Base-by-base conservation (phyloP, 2,329 filamentous ascomycete genomes). In the Beauveria scarabaeidicola region DNA sequence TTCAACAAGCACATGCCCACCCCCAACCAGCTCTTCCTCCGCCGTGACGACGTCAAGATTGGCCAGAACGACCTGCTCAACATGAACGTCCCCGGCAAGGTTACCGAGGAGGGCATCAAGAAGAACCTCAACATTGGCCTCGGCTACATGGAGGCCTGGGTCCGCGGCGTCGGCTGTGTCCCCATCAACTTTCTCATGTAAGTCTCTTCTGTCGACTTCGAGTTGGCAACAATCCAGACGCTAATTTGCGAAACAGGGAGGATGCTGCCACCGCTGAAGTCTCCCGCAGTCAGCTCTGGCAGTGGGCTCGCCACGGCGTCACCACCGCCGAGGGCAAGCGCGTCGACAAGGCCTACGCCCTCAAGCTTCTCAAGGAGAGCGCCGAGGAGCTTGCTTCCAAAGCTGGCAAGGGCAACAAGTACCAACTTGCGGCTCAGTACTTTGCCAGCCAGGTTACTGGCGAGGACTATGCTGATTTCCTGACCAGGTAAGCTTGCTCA, bases 1-100 rank as follows among this genome's bases (percentile, higher is more conserved):
- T 99, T 99, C 84, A 96, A 97, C 83, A 87, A 92, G 79, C 79
- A 97, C 81, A 99, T 99, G 94, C 94, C 94, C 10, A 96, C 93
- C 3, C 92, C 94, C 52, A 99, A 99, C 80, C 94, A 99, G 77
- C 85, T 96, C 69, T 94, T 93, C 73, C 78, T 91, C 63, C 90
- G 92, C 64, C 87, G 92, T 63, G 91, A 97, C 75, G 93, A 97
- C 52, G 91, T 97, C 62, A 77, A 84, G 69, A 87, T 99, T 69
- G 87, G 87, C 51, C 87, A 86, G 69, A 95, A 94, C 69, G 94
- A 97, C 70, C 82, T 99, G 57, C 83, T 97, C 62, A 97, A 97
- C 82, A 97, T 96, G 89, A 97, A 97, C 69, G 89, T 97, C 1
- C 91, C 93, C 7, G 94, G 94, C 27, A 83, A 85, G 72, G 82